These are phyloP conservation scores for Fraxinus baroniana DNA, from an alignment of 305 asterid species.

Conservation along the genomic window DNA sequence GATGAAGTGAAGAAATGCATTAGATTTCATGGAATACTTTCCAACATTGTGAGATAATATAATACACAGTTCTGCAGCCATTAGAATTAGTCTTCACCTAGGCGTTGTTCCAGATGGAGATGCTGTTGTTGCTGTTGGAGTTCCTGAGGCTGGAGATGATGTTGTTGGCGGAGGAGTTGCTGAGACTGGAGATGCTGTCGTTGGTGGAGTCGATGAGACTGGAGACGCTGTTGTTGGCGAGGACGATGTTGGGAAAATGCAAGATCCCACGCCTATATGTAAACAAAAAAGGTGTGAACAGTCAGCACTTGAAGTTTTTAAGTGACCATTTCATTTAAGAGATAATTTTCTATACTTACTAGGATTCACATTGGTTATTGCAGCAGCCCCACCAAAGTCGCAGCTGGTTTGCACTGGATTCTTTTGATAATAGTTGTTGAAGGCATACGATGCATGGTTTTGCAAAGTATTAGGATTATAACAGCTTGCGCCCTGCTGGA, in stretches of 20 bases:
- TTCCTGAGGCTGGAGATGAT: conserved; percentile 32
- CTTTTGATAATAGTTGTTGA: conserved; percentile 71
- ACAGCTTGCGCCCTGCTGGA: conserved; percentile 67
- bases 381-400: conserved; percentile 82
- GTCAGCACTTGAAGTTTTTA: not conserved
- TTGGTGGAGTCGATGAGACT: conserved; percentile 26
- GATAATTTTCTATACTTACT: conserved; percentile 40
- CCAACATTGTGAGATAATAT: not conserved
- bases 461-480: conserved; percentile 58
- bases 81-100: conserved; percentile 33
- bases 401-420: conserved; percentile 76
- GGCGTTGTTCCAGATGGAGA: conserved; percentile 39
- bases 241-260: conserved; percentile 53
- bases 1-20: not conserved
- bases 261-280: conserved; percentile 68
- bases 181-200: conserved; percentile 31
- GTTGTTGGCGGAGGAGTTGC: conserved; percentile 37
- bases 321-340: not conserved
- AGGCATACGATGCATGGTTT: conserved; percentile 81
- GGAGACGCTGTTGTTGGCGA: conserved; percentile 31
- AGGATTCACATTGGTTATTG: conserved; percentile 62
- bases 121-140: conserved; percentile 30
- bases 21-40: not conserved
- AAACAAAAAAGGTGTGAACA: conserved; percentile 13
- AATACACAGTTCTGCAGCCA: not conserved